Percentiles rank a stretch among this genome's conserved stretches.
Conservation (phyloP, 2,329 filamentous ascomycete species). For the Fusarium sp. region DNA sequence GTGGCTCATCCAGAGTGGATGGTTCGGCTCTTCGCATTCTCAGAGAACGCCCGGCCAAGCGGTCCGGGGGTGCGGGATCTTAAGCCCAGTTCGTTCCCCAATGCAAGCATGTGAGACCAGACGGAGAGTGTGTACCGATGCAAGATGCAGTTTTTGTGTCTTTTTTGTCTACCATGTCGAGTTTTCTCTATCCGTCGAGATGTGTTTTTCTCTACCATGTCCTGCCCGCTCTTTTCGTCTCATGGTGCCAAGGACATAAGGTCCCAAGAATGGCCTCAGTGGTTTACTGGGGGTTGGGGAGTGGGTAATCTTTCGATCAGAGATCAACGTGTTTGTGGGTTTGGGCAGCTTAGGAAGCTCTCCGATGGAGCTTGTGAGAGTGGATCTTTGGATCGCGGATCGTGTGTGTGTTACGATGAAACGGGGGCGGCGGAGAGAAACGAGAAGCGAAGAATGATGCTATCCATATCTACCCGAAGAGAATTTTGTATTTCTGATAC, state of each 20-base stretch:
- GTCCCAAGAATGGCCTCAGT: neutral
- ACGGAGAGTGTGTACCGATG: neutral
- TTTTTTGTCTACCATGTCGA: neutral
- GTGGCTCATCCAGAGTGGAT: neutral
- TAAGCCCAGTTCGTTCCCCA: neutral
- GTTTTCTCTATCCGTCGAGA: neutral
- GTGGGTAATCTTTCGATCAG: constrained; percentile 32
- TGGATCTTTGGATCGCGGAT: constrained; percentile 35
- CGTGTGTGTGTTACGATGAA: constrained; percentile 25
- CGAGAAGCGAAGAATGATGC: neutral
- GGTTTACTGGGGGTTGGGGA: neutral
- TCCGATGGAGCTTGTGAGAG: constrained; percentile 23
- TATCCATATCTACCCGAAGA: neutral
- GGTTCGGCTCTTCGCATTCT: neutral
- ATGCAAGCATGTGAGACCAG: neutral
- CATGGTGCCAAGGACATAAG: neutral
- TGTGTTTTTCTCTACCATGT: neutral
- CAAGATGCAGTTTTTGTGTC: neutral
- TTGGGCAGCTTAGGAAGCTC: constrained; percentile 23
- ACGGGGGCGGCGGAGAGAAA: constrained; percentile 3
- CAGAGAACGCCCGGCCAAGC: constrained; percentile 5
- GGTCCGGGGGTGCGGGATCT: constrained; percentile 17
- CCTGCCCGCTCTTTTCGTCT: neutral
- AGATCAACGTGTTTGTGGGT: constrained; percentile 1
- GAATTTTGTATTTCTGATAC: neutral